Base-by-base conservation (phyloP, 2,329 filamentous ascomycete species). In the Venturia aucupariae region DNA sequence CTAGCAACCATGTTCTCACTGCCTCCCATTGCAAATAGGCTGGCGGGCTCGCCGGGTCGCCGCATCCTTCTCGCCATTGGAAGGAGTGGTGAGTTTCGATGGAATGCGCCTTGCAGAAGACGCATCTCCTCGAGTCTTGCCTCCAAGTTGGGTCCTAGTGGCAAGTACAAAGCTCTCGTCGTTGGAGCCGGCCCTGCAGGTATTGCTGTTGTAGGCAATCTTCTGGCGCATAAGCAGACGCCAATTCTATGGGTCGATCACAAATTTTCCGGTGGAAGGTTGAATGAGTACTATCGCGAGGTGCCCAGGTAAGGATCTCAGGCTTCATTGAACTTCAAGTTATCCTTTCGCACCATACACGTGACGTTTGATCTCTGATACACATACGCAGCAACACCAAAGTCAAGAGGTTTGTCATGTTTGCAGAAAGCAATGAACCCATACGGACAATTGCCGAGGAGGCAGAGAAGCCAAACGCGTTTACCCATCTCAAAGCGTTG, bases 251-350 rank as follows among this genome's bases (percentile, higher is more conserved):
- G 46, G 46, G 22, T 51, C 8, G 46, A 51, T 51, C 22, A 51
- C 22, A 51, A 51, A 22, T 51, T 51, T 11, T n/a, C 22, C 10
- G 46, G 46, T 15, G 46, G 46, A 10, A 51, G 46, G 13, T 24
- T 51, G 46, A 51, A 51, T n/a, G 46, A 51, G 46, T 51, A 51
- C 24, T 51, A 51, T 15, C 46, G 46, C 46, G 46, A 51, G 22
- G 46, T 51, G 13, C 46, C 46, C 46, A 51, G 46, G 46, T 51
- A 27, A 51, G 46, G 22, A 51, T 51, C 27, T n/a, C n/a, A n/a
- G n/a, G n/a, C n/a, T n/a, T n/a, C n/a, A n/a, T n/a, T n/a, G n/a
- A n/a, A n/a, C n/a, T n/a, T n/a, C n/a, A n/a, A n/a, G n/a, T 27
- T 51, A 11, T 15, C 22, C 11, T 51, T 51, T 51, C 46, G 22